Percentiles rank a stretch among this genome's conserved stretches.
These are phyloP conservation scores for Phlebiopsis flavidoalba DNA, from an alignment of 768 basidiomycete genomes.

Conservation along the genomic window DNA sequence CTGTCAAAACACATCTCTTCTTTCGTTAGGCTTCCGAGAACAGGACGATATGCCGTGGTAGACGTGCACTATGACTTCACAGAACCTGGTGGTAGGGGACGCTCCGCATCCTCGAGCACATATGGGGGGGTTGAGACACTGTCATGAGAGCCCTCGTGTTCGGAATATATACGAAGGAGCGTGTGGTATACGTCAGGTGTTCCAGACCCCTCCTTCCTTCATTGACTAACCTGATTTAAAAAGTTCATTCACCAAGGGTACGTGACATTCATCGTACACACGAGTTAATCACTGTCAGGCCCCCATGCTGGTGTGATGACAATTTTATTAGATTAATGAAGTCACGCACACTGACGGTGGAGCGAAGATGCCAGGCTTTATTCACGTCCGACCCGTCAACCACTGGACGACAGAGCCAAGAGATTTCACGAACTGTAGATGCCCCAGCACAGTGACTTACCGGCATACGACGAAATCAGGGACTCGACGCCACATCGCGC, in stretches of 20 bases:
- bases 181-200: conserved; percentile 51
- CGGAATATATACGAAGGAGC: conserved; percentile 88
- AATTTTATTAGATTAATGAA: conserved; percentile 49
- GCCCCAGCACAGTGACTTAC: conserved; percentile 69
- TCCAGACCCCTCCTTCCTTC: background rate
- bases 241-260: conserved; percentile 90
- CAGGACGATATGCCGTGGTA: conserved; percentile 68
- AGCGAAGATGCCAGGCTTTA: conserved; percentile 65
- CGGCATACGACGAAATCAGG: conserved; percentile 66
- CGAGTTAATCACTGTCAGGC: background rate
- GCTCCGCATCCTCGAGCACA: conserved; percentile 66
- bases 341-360: conserved; percentile 80
- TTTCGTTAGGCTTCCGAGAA: conserved; percentile 77
- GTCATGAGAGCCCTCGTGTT: conserved; percentile 87
- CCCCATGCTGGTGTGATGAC: background rate
- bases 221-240: background rate
- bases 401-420: conserved; percentile 60
- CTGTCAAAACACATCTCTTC: conserved; percentile 63
- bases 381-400: conserved; percentile 77
- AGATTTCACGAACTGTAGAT: conserved; percentile 61
- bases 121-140: too few species aligned
- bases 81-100: conserved; percentile 25
- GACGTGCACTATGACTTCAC: conserved; percentile 47
- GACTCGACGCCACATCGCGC: conserved; percentile 48
- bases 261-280: conserved; percentile 69